Base-by-base conservation (phyloP, 139 green algal species). In the Chlamydomonas sphaeroides region DNA sequence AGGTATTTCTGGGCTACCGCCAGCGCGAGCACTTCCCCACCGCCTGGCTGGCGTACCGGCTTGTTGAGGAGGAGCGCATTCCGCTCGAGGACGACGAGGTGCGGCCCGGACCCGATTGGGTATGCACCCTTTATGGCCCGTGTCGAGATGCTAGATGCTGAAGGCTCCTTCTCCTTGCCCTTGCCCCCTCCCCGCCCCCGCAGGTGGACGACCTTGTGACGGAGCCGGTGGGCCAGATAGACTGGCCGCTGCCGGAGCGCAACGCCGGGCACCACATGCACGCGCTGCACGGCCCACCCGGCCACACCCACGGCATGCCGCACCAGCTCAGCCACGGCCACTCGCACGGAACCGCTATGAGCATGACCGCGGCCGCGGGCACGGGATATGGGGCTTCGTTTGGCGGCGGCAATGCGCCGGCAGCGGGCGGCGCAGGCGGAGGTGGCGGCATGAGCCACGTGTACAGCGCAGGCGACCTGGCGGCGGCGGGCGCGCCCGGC, bases 1-100 rank as follows among this genome's bases (percentile, higher is more conserved):
- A 98, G 88, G 86, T 97, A 38, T 98, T 98, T 61, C 89, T 98
- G 68, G 95, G 95, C 45, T 83, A 96, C 79, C 90, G 91, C 68
- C 79, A 94, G 59, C 36, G 11, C 15, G 68, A 76, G 25, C 86
- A 95, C 87, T 94, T 93, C 69, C 88, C 90, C 17, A 85, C 74
- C 33, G 77, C 77, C 11, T 74, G 65, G 75, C 84, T 91, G 35
- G 84, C 76, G 4, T 92, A 92, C 74, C 80, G 82, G 25, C 18
- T 62, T n/a, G n/a, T n/a, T n/a, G n/a, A 82, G 26, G 48, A 63
- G 11, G 75, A 73, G 45, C 63, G 32, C 23, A 45, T 83, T 2
- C 62, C 76, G 45, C 45, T 83, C 18, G 76, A 83, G 76, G 62
- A 41, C 42, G 76, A 83, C 48, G 42, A 63, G 10, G 11, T n/a